Base-by-base conservation (phyloP, 2,329 filamentous ascomycete genomes). In the Neoascochyta sp. region DNA sequence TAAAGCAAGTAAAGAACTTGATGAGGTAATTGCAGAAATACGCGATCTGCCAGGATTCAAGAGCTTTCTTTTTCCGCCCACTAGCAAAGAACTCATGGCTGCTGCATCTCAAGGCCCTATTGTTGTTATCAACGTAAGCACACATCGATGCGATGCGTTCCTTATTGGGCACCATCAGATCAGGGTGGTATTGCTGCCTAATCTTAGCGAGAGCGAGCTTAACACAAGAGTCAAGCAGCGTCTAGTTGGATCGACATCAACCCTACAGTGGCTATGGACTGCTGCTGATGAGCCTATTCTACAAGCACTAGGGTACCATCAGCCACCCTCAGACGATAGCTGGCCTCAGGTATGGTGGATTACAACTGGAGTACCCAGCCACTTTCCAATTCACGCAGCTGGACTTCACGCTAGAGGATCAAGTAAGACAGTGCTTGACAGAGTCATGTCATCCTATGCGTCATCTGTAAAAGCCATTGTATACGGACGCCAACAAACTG, bases 361-460 rank as follows among this genome's bases (percentile, higher is more conserved):
- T 14, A 17, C 24, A 6, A 39, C 30, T 2, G 31, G 27, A 21
- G 9, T n/a, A 14, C 9, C 31, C 7, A 38, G 25, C n/a, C 21
- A 27, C 2, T 30, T 38, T 19, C 35, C 35, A 2, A 7, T 38
- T n/a, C 35, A 34, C 31, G 35, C 35, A 4, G 35, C 30, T 11
- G 64, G 64, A 8, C 29, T 43, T 17, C 57, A 66, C 28, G 8
- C 18, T 2, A 12, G 29, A 6, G 23, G 28, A 3, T 46, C 41
- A 5, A 16, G 16, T 0, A 33, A 56, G 8, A 57, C 54, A 0
- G 56, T 57, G 0, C 22, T 67, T 1, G 57, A 65, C 24, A 41
- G 57, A 22, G 62, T 60, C 4, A 48, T 67, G 3, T 69, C 64
- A 4, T 67, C 64, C 0, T 69, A 67, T 29, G 49, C 34, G n/a